phyloP scores from a whole-genome alignment of 1,284 basidiomycete genomes.

The Cryptococcus wingfieldii region DNA sequence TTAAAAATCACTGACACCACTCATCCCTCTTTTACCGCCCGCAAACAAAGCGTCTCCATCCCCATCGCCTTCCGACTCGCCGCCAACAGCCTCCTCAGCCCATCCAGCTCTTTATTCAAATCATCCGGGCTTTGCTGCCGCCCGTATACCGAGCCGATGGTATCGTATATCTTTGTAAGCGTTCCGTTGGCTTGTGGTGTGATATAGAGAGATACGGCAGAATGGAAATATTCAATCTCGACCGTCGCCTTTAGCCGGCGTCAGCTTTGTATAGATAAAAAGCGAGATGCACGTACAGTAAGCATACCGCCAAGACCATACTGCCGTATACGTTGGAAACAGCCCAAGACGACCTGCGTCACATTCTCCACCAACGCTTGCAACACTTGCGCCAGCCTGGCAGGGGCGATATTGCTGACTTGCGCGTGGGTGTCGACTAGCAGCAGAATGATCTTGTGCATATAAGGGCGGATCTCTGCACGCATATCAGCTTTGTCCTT shows the following conservation, averaged over 20 bases:
- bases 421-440: slow-evolving; percentile 91
- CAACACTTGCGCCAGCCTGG: slow-evolving; percentile 75
- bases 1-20: background rate
- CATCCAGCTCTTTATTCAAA: slow-evolving; percentile 79
- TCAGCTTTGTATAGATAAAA: background rate
- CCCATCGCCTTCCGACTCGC: slow-evolving; percentile 85
- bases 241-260: slow-evolving; percentile 70
- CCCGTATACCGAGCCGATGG: slow-evolving; percentile 86
- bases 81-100: slow-evolving; percentile 81
- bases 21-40: slow-evolving; percentile 2
- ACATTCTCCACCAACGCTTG: slow-evolving; percentile 77
- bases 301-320: slow-evolving; percentile 99
- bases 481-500: background rate
- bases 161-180: slow-evolving; percentile 86
- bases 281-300: slow-evolving; percentile 57
- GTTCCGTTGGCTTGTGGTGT: slow-evolving; percentile 72
- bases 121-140: slow-evolving; percentile 61
- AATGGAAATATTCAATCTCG: slow-evolving; percentile 98
- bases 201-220: slow-evolving; percentile 84
- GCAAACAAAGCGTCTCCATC: slow-evolving; percentile 83
- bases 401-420: slow-evolving; percentile 71
- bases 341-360: slow-evolving; percentile 71
- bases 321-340: slow-evolving; percentile 77
- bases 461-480: slow-evolving; percentile 86
- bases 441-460: slow-evolving; percentile 82